phyloP scores from a whole-genome alignment of 2,329 filamentous ascomycete genomes.

The Talaromyces sp. region DNA sequence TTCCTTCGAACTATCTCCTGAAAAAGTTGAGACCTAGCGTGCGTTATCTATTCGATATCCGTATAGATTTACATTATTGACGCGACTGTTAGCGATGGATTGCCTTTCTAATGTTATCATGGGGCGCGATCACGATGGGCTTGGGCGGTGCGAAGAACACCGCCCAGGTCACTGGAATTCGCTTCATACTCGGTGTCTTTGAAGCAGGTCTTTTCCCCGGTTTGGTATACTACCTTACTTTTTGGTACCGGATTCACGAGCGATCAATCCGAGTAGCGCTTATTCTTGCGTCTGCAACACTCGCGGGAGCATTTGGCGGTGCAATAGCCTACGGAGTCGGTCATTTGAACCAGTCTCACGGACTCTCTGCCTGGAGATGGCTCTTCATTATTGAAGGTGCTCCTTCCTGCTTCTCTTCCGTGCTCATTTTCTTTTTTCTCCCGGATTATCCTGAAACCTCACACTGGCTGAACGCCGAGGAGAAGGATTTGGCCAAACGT shows the following conservation, averaged over 20 bases:
- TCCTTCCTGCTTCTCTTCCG: conserved; percentile 20
- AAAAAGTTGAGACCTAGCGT: conserved; percentile 48
- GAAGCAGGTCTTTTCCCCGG: conserved; percentile 52
- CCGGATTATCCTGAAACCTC: conserved; percentile 35
- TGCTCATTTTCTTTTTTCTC: conserved; percentile 29
- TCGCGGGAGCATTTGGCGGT: conserved; percentile 53
- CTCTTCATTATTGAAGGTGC: conserved; percentile 23
- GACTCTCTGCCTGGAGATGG: conserved; percentile 25
- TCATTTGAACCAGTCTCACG: conserved; percentile 34
- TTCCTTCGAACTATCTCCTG: conserved; percentile 50
- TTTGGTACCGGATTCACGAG: conserved; percentile 57
- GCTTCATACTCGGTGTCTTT: conserved; percentile 50
- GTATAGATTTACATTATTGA: not conserved
- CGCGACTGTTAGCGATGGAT: conserved; percentile 41
- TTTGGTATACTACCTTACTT: conserved; percentile 48
- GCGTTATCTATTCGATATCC: conserved; percentile 7
- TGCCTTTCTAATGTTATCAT: conserved; percentile 50
- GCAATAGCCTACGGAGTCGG: conserved; percentile 53
- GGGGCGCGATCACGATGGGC: conserved; percentile 49
- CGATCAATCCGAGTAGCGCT: conserved; percentile 57
- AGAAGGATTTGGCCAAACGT: conserved; percentile 20
- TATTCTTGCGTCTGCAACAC: conserved; percentile 54
- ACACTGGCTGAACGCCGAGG: conserved; percentile 27
- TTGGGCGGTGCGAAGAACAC: conserved; percentile 45
- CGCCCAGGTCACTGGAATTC: conserved; percentile 43